These are phyloP conservation scores for Podila epigama DNA, from an alignment of 192 early-diverging fungal genomes.

Conservation along the genomic window DNA sequence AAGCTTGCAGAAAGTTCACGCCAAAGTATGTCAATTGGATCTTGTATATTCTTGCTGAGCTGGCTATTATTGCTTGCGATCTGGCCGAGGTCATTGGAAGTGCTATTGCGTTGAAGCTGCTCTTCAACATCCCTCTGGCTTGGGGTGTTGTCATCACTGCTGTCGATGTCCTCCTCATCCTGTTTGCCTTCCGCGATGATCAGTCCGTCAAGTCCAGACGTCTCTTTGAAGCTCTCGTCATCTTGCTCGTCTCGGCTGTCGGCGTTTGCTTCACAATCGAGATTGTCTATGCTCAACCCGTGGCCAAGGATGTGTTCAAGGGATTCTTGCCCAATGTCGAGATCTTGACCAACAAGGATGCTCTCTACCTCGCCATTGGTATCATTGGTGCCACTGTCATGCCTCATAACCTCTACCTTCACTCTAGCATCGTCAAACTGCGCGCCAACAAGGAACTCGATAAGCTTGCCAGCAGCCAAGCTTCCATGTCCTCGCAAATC, in stretches of 20 bases:
- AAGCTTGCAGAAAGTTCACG: slow-evolving; percentile 68
- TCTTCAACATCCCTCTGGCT: slow-evolving; percentile 74
- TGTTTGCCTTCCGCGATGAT: slow-evolving; percentile 65
- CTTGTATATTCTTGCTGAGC: slow-evolving; percentile 76
- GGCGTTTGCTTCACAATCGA: slow-evolving; percentile 73
- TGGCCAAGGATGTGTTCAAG: slow-evolving; percentile 63
- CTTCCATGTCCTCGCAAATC: slow-evolving; percentile 27
- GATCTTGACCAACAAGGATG: slow-evolving; percentile 63
- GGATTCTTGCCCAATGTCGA: slow-evolving; percentile 68
- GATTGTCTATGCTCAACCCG: slow-evolving; percentile 64
- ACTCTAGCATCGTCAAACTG: slow-evolving; percentile 77
- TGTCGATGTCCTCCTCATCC: slow-evolving; percentile 74
- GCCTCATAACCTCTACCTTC: slow-evolving; percentile 88
- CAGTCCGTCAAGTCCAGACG: slow-evolving; percentile 57
- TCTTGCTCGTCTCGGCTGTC: slow-evolving; percentile 67
- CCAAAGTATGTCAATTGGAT: slow-evolving; percentile 65
- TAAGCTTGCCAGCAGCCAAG: slow-evolving; percentile 19
- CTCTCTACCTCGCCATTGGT: slow-evolving; percentile 76
- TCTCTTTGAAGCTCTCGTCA: slow-evolving; percentile 73
- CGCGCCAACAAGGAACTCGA: slow-evolving; percentile 47
- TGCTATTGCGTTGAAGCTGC: slow-evolving; percentile 80
- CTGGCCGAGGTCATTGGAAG: slow-evolving; percentile 87
- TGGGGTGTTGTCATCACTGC: slow-evolving; percentile 81
- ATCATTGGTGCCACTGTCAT: slow-evolving; percentile 90
- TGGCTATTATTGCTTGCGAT: slow-evolving; percentile 84